A percentile compares a stretch with the other conserved stretches of the same genome.
phyloP scores from a whole-genome alignment of 257 asterid species.

The Nicotiana undulata region DNA sequence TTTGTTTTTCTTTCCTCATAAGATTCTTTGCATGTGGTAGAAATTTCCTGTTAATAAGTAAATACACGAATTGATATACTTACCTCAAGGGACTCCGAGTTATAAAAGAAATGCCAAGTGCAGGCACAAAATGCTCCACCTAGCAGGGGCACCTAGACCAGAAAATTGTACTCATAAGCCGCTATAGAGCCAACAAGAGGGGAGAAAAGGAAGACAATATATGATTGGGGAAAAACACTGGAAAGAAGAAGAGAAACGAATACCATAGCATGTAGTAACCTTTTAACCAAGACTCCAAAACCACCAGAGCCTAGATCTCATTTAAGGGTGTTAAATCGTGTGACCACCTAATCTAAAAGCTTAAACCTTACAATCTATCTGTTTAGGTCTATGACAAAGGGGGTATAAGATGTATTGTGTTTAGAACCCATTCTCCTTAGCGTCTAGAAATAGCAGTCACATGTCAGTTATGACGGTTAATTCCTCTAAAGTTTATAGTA shows the following conservation, averaged over 20 bases:
- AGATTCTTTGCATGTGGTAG: not conserved
- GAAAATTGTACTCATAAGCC: not conserved
- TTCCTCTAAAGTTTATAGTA: not conserved
- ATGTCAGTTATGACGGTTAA: not conserved
- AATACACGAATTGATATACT: not conserved
- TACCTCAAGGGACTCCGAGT: slow-evolving; percentile 93
- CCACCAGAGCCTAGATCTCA: not conserved
- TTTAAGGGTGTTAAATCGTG: not conserved
- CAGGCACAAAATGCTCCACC: slow-evolving; percentile 99
- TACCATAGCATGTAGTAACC: not conserved
- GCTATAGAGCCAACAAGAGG: not conserved
- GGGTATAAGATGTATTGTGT: not conserved
- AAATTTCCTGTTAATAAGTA: not conserved
- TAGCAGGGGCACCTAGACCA: slow-evolving; percentile 71
- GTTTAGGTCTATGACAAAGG: not conserved
- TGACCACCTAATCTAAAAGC: not conserved
- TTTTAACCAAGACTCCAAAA: not conserved
- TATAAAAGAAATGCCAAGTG: slow-evolving; percentile 99
- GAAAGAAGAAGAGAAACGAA: not conserved
- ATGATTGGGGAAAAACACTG: not conserved
- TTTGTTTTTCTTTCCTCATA: not conserved
- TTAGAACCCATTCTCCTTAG: not conserved
- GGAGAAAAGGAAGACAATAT: not conserved
- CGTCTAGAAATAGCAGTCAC: not conserved
- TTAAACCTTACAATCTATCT: not conserved